A percentile compares a stretch with the other conserved stretches of the same genome.
Conservation (phyloP, 192 early-diverging fungal species). For the Piromyces finnis region DNA sequence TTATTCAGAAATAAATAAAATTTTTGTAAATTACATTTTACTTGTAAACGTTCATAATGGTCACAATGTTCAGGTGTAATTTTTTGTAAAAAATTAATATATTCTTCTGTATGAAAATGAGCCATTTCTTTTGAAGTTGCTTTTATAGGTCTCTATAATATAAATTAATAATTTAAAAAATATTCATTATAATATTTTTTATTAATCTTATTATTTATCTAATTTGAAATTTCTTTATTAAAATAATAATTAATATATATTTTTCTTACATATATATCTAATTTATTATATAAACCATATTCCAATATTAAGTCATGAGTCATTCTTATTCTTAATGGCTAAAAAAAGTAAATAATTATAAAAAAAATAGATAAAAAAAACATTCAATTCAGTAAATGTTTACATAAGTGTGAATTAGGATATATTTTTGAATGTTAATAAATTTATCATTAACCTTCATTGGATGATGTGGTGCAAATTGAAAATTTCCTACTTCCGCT, state of each 20-base stretch:
- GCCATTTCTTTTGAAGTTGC: constrained; percentile 82
- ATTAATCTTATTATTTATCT: too few species aligned
- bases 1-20: too few species aligned
- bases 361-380: too few species aligned
- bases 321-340: constrained; percentile 84
- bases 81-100: constrained; percentile 85
- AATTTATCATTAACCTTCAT: background rate
- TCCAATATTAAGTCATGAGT: constrained; percentile 86
- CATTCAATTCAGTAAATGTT: too few species aligned
- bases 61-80: constrained; percentile 63
- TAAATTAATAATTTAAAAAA: too few species aligned
- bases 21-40: too few species aligned
- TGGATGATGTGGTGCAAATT: background rate
- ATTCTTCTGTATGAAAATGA: constrained; percentile 89
- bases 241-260: too few species aligned
- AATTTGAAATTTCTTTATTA: too few species aligned
- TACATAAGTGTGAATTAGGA: too few species aligned
- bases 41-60: constrained; percentile 6
- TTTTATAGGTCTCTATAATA: constrained; percentile 31
- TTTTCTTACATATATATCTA: constrained; percentile 37
- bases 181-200: too few species aligned
- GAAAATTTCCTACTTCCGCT: background rate
- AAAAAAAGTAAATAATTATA: background rate
- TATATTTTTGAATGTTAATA: too few species aligned
- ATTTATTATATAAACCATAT: constrained; percentile 78